Conservation (phyloP, 768 basidiomycete genomes). For the Lactarius sp. region DNA sequence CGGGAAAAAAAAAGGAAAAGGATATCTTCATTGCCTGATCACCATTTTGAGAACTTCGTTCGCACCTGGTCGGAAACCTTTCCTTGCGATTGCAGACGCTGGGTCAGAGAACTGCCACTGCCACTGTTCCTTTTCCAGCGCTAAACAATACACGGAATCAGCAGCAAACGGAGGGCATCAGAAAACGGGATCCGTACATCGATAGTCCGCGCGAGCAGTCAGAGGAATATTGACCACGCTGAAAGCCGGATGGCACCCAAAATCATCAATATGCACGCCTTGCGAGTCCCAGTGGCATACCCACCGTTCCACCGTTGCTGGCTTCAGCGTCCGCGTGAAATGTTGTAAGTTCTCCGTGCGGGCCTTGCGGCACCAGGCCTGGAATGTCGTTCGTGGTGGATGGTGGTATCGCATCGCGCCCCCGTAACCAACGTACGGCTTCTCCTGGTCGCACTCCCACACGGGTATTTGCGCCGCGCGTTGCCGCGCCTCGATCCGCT, state of each 20-base stretch:
- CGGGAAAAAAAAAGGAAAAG: constrained; percentile 24
- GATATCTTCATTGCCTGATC: background rate
- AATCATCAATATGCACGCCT: background rate
- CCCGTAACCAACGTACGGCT: constrained; percentile 33
- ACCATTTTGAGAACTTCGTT: background rate
- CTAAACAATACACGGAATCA: constrained; percentile 29
- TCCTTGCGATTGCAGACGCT: constrained; percentile 48
- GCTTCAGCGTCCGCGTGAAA: constrained; percentile 50
- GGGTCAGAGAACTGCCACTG: constrained; percentile 64
- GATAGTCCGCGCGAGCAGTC: constrained; percentile 55
- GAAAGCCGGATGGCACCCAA: background rate
- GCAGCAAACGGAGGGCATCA: background rate
- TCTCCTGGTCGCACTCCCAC: constrained; percentile 38
- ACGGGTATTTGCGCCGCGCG: constrained; percentile 25
- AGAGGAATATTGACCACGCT: constrained; percentile 63
- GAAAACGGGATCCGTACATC: constrained; percentile 37
- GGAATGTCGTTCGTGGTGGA: constrained; percentile 39
- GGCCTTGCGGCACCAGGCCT: constrained; percentile 43
- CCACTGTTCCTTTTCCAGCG: constrained; percentile 39
- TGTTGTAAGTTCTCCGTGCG: constrained; percentile 57
- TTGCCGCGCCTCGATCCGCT: constrained; percentile 13
- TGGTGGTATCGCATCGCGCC: constrained; percentile 34
- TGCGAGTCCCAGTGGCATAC: constrained; percentile 17
- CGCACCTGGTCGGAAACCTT: constrained; percentile 49
- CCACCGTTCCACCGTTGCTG: constrained; percentile 54